Evolutionary conservation across 83 land plant genomes (phyloP).

Genomic region (Diphasiastrum complanatum): DNA sequence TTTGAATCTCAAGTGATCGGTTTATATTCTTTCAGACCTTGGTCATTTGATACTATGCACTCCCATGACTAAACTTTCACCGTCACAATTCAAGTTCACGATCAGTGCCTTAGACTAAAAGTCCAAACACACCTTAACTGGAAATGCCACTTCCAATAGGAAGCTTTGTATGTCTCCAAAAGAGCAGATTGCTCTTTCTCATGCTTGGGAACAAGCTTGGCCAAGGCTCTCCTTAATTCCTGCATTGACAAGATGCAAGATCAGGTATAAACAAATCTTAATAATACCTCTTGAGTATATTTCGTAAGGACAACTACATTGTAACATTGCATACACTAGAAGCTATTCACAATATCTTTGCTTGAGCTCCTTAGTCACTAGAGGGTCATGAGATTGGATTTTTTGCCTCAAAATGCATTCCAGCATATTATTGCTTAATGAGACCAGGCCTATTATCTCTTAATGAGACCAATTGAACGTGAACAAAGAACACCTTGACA

Average conservation of each 20-base stretch:
- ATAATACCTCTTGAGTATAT: background rate
- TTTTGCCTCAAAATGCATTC: too few species aligned
- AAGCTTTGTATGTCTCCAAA: slow-evolving; percentile 42
- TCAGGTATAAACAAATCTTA: background rate
- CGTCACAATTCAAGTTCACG: background rate
- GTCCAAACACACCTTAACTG: slow-evolving; percentile 48
- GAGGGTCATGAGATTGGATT: too few species aligned
- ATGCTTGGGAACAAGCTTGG: slow-evolving; percentile 49
- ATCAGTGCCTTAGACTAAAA: background rate
- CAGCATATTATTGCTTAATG: too few species aligned
- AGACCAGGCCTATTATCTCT: too few species aligned
- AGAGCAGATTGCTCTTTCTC: slow-evolving; percentile 57
- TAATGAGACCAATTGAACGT: too few species aligned
- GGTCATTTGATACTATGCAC: background rate
- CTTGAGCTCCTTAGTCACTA: too few species aligned
- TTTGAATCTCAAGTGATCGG: too few species aligned
- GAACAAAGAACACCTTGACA: too few species aligned
- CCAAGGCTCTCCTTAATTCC: slow-evolving; percentile 58
- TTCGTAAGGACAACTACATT: background rate
- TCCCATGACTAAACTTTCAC: background rate
- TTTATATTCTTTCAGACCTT: too few species aligned
- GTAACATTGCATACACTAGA: background rate
- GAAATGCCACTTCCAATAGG: slow-evolving; percentile 65
- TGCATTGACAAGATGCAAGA: slow-evolving; percentile 19
- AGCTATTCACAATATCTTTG: too few species aligned